Conservation (phyloP, 106 monocot species). For the Dioscorea zingiberensis region DNA sequence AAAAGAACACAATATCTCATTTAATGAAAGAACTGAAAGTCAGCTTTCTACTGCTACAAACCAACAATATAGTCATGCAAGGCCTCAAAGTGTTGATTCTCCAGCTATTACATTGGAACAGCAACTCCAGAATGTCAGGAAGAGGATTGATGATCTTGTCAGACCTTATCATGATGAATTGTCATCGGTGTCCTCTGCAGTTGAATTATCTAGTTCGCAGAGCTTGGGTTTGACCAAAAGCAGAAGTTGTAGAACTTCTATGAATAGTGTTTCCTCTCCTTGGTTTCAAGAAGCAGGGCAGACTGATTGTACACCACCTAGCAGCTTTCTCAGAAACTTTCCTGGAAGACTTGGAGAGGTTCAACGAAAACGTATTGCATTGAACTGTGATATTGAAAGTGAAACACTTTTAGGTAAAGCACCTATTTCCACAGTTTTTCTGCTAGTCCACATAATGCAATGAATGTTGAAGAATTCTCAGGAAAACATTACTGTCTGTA, state of each 20-base stretch:
- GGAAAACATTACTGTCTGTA: slow-evolving; percentile 37
- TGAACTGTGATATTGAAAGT: slow-evolving; percentile 37
- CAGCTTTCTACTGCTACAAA: background rate
- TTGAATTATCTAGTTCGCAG: slow-evolving; percentile 24
- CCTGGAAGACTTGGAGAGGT: slow-evolving; percentile 41
- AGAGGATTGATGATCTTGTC: slow-evolving; percentile 20
- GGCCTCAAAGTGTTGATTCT: slow-evolving; percentile 13
- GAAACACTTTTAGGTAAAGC: slow-evolving; percentile 21
- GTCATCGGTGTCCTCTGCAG: slow-evolving; percentile 18
- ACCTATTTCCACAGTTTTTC: background rate
- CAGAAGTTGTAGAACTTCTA: slow-evolving; percentile 57
- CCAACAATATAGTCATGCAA: slow-evolving; percentile 3
- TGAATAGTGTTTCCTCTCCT: slow-evolving; percentile 22
- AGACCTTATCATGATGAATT: slow-evolving; percentile 24
- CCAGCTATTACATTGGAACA: slow-evolving; percentile 60
- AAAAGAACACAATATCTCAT: slow-evolving; percentile 11
- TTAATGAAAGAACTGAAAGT: slow-evolving; percentile 21
- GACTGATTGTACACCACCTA: slow-evolving; percentile 58
- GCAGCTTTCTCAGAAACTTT: slow-evolving; percentile 43
- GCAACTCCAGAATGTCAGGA: slow-evolving; percentile 55
- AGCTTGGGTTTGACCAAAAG: slow-evolving; percentile 44
- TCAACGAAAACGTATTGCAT: slow-evolving; percentile 25
- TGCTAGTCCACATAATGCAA: background rate
- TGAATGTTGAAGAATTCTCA: slow-evolving; percentile 8
- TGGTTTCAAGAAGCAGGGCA: slow-evolving; percentile 37